Conservation (phyloP, 2,329 filamentous ascomycete genomes). For the Lasiodiplodia sp. region DNA sequence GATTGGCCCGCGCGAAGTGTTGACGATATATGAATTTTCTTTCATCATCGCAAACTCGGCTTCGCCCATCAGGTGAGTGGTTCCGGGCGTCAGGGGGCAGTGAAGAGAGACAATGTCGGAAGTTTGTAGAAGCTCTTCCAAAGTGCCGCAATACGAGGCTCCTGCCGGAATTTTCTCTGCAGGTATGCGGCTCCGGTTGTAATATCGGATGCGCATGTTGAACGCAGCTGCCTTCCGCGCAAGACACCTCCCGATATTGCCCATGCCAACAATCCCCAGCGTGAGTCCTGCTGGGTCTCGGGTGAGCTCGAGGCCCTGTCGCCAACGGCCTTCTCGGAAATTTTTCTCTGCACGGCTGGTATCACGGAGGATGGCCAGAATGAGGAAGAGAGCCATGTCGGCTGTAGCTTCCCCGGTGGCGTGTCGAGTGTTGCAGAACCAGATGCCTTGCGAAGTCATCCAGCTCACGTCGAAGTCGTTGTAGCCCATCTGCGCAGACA, state of each 20-base stretch:
- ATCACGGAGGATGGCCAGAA: constrained; percentile 57
- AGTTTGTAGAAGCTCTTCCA: constrained; percentile 50
- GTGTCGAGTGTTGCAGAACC: constrained; percentile 63
- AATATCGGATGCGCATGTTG: constrained; percentile 55
- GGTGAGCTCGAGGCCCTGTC: constrained; percentile 44
- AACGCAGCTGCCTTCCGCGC: constrained; percentile 52
- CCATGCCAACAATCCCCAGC: constrained; percentile 60
- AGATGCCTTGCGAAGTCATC: constrained; percentile 54
- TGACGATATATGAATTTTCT: constrained; percentile 56
- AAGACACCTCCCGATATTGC: constrained; percentile 55
- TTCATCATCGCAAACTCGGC: constrained; percentile 58
- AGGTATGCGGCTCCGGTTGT: constrained; percentile 50
- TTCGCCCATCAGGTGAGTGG: constrained; percentile 50
- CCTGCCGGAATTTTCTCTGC: constrained; percentile 45
- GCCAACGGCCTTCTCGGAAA: constrained; percentile 47
- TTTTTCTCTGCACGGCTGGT: constrained; percentile 49
- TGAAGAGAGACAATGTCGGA: constrained; percentile 57
- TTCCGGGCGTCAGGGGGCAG: constrained; percentile 55
- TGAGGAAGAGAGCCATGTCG: constrained; percentile 57
- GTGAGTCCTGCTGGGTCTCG: constrained; percentile 54
- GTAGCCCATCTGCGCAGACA: constrained; percentile 57
- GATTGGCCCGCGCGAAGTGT: constrained; percentile 60
- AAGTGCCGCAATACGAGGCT: constrained; percentile 44
- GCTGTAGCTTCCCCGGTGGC: constrained; percentile 62
- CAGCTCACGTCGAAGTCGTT: constrained; percentile 57